Evolutionary conservation across 2,329 filamentous ascomycete species (phyloP), one percentile per base, ranked within the genome.

Genomic region (Fusarium sp.): DNA sequence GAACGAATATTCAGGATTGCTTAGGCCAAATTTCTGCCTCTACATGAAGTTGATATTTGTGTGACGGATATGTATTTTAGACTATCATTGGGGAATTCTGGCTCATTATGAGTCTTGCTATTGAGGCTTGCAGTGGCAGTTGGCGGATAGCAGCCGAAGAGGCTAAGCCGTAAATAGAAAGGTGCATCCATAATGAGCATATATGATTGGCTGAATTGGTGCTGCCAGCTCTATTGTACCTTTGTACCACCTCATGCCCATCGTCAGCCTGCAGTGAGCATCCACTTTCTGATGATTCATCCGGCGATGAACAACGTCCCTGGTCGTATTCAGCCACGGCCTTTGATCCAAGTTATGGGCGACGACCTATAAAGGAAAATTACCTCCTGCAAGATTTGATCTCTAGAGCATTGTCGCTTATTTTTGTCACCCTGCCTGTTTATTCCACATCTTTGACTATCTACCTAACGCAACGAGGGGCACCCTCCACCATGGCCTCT

Each of bases 221-320:
- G 13, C 14, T n/a, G 6, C 14, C 10, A 31, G 18, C 31, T 20
- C 10, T 7, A 27, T 44, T 38, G 40, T 55, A 25, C 36, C 65
- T 60, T 34, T 64, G 57, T 62, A 65, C 64, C 23, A n/a, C 59
- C 44, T 56, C 34, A 60, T 54, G 38, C 31, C 31, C 61, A 60
- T 64, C 58, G 65, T 68, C 64, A 61, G 56, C 65, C 65, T 62
- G 63, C 68, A 61, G 64, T 58, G 40, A 60, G 73, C 70, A 75
- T 70, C 73, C 74, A 75, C 74, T 73, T 66, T 69, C 68, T 71
- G 72, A 78, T 81, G 80, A 81, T 76, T 81, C 80, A 81, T 80
- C 73, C 80, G 79, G 80, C 73, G 76, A 80, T 73, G 69, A 58
- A 65, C 50, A 20, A 54, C 36, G 44, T 34, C 50, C 27, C 23